Base-by-base conservation (phyloP, 139 green algal genomes). In the Chlamydomonas applanata region DNA sequence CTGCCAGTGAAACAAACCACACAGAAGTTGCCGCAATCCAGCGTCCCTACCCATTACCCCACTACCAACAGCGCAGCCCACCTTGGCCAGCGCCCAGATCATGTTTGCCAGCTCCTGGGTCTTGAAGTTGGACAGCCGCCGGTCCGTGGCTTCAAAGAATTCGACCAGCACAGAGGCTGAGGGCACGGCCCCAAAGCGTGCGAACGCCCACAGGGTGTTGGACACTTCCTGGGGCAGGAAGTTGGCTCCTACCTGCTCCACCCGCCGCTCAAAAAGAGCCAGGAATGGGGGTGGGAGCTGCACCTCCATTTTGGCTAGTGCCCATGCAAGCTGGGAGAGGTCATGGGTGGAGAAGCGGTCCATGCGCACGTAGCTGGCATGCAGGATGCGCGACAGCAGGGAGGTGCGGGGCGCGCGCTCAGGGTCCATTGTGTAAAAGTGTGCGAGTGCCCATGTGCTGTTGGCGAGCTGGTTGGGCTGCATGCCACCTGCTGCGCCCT, bases 81-180 rank as follows among this genome's bases (percentile, higher is more conserved):
- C 66, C 30, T 36, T 34, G 4, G 82, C 82, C 49, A 87, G 71
- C 54, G 74, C 77, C 77, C 77, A 84, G 14, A 78, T 46, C 75
- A 87, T 78, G 49, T 63, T 79, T 3, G 25, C 60, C 24, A 86
- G 77, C 74, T 86, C 81, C 74, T 76, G 68, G 0, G 78, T 61
- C 54, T 82, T 83, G 66, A 87, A 87, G 46, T 70, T 73, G 46
- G 56, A 76, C 59, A 87, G 74, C 17, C 82, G 57, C 1, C 73
- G 33, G 59, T 79, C 71, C 3, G 76, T 75, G 30, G 81, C 76
- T 1, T 72, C 65, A 71, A 86, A 86, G 46, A 81, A 77, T 45
- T 76, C 70, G 30, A 72, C 63, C 73, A 79, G 69, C 25, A 74
- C 34, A 34, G 66, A 54, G 0, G 45, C 30, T 11, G 45, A n/a